phyloP scores from a whole-genome alignment of 1,139 yeast species.

The Magnusiomyces sp. region DNA sequence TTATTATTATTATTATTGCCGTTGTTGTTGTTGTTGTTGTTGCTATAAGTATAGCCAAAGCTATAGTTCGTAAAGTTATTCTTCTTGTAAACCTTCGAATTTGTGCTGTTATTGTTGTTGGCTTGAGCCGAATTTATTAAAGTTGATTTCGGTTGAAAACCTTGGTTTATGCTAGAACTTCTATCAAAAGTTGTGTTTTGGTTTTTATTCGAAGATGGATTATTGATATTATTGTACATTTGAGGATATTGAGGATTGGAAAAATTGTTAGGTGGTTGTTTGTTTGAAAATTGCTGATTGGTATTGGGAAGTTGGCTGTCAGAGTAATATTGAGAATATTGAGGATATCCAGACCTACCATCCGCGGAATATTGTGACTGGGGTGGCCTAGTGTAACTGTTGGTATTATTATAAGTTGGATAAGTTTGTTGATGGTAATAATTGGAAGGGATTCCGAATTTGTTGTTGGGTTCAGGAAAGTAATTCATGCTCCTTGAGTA shows the following conservation, averaged over 20 bases:
- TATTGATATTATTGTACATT: too few species aligned
- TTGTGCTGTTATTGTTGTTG: neutral
- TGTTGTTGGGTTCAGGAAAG: neutral
- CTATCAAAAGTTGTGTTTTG: too few species aligned
- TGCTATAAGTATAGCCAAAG: neutral
- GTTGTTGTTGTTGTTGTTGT: neutral
- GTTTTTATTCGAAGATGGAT: too few species aligned
- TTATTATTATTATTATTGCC: neutral
- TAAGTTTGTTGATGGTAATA: neutral
- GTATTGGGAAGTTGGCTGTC: too few species aligned
- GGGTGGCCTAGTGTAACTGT: neutral
- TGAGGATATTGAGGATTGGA: too few species aligned
- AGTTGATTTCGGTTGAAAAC: too few species aligned
- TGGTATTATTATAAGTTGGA: neutral
- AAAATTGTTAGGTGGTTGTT: too few species aligned
- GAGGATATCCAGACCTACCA: neutral
- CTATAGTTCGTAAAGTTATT: too few species aligned
- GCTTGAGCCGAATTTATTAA: too few species aligned
- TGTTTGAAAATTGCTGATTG: too few species aligned
- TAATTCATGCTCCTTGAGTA: slow-evolving; percentile 3
- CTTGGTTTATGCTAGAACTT: too few species aligned
- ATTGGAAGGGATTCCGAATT: neutral
- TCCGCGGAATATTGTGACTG: neutral
- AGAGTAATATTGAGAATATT: neutral
- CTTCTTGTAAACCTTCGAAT: neutral